These are phyloP conservation scores for Penicillium roqueforti DNA, from an alignment of 495 filamentous ascomycete genomes.

Conservation along the genomic window DNA sequence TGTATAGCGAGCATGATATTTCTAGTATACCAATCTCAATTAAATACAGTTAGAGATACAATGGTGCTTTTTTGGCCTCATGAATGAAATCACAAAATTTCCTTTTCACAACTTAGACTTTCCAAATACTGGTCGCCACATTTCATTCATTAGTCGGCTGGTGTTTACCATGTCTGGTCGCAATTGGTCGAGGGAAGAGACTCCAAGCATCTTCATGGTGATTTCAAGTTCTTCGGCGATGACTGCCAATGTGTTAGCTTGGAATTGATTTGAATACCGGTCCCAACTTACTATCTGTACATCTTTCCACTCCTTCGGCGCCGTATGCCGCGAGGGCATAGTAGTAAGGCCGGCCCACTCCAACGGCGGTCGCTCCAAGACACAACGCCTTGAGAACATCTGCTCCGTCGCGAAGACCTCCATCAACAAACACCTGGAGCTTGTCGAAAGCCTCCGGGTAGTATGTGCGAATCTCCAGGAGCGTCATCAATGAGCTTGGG, in stretches of 20 bases:
- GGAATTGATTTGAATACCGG: neutral
- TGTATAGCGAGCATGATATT: slow-evolving; percentile 1
- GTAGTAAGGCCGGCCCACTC: slow-evolving; percentile 17
- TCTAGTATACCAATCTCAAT: neutral
- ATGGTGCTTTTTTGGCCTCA: neutral
- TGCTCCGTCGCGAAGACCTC: slow-evolving; percentile 15
- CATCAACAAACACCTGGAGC: slow-evolving; percentile 14
- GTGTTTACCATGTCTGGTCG: slow-evolving; percentile 21
- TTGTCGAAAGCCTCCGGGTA: slow-evolving; percentile 15
- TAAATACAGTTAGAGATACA: neutral
- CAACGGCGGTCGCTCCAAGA: slow-evolving; percentile 15
- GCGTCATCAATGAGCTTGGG: slow-evolving; percentile 11
- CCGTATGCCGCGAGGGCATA: slow-evolving; percentile 19
- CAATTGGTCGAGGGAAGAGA: slow-evolving; percentile 17
- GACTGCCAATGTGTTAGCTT: slow-evolving; percentile 7
- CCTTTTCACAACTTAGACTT: slow-evolving; percentile 6
- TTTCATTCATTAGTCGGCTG: slow-evolving; percentile 18
- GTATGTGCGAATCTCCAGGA: slow-evolving; percentile 13
- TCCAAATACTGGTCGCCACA: slow-evolving; percentile 20
- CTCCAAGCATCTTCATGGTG: slow-evolving; percentile 23
- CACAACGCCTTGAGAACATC: slow-evolving; percentile 17
- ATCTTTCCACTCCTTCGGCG: slow-evolving; percentile 15
- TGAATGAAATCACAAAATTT: neutral
- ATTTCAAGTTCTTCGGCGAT: slow-evolving; percentile 23
- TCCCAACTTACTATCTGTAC: slow-evolving; percentile 15